Conservation (phyloP, 495 filamentous ascomycete species). For the Neurospora sp. region DNA sequence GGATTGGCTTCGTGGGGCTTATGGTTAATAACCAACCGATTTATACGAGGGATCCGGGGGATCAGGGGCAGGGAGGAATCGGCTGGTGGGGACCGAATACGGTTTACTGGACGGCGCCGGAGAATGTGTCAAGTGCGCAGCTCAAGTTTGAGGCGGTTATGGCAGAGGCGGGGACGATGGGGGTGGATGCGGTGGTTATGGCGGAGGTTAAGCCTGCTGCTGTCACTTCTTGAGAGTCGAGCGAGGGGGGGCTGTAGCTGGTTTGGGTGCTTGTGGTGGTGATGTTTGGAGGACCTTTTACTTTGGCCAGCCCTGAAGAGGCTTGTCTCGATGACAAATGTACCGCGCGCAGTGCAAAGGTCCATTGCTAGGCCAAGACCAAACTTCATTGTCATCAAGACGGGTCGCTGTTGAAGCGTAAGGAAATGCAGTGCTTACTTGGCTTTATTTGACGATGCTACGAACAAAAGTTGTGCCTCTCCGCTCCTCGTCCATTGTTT, state of each 20-base stretch:
- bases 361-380: background rate
- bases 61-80: background rate
- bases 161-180: background rate
- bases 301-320: background rate
- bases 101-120: background rate
- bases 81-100: background rate
- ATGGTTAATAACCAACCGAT: slow-evolving; percentile 3
- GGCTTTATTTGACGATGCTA: background rate
- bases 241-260: background rate
- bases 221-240: background rate
- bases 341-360: background rate
- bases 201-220: background rate
- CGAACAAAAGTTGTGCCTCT: background rate
- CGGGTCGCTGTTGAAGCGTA: background rate
- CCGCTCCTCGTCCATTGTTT: too few species aligned
- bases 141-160: background rate
- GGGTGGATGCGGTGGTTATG: background rate
- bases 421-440: background rate
- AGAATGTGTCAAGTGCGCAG: background rate
- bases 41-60: background rate
- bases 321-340: background rate
- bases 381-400: background rate
- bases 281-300: background rate
- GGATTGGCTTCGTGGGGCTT: slow-evolving; percentile 1
- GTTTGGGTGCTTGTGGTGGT: background rate